Evolutionary conservation across 306 rosid species (phyloP).

Genomic region (Abrus pulchellus): DNA sequence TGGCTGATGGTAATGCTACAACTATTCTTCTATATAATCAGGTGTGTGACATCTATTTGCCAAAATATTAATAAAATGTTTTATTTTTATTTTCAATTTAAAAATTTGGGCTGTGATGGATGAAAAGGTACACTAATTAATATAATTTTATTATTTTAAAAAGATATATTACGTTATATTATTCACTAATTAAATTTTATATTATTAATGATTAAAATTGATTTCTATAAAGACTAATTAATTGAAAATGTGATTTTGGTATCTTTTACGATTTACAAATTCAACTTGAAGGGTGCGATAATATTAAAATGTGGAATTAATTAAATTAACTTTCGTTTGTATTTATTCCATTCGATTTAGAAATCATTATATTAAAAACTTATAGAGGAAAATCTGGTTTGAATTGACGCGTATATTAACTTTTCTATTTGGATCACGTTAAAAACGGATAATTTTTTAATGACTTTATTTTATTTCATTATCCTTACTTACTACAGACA

Average conservation of each 20-base stretch:
- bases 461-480: background rate
- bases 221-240: background rate
- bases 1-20: background rate
- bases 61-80: background rate
- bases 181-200: background rate
- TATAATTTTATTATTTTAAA: background rate
- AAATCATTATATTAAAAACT: background rate
- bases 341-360: background rate
- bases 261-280: background rate
- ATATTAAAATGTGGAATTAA: background rate
- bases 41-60: conserved; percentile 12
- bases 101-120: background rate
- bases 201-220: background rate
- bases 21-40: background rate
- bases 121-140: background rate
- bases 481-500: background rate
- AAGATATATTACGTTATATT: background rate
- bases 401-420: background rate
- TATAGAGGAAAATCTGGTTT: background rate
- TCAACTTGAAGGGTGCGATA: background rate
- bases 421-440: background rate
- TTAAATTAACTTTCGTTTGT: background rate
- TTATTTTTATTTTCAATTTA: background rate
- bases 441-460: background rate
- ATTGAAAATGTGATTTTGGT: background rate